Conservation (phyloP, 2,329 filamentous ascomycete species). For the Macrophomina phaseolina region DNA sequence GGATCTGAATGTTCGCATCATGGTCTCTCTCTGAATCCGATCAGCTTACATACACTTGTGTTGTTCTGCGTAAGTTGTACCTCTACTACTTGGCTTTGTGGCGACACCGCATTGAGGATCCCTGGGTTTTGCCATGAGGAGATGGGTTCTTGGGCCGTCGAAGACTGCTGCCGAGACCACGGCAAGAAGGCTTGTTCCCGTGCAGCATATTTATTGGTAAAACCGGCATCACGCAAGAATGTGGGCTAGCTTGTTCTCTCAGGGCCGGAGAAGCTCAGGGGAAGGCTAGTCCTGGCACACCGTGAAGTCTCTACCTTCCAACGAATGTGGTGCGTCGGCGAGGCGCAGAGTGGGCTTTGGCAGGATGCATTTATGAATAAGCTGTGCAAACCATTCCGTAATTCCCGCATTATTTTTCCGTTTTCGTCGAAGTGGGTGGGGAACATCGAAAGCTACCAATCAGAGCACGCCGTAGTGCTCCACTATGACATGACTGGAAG, state of each 20-base stretch:
- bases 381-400: slow-evolving; percentile 3
- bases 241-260: not conserved
- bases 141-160: not conserved
- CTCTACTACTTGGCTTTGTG: too few species aligned
- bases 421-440: not conserved
- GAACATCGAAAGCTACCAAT: not conserved
- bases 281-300: not conserved
- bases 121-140: not conserved
- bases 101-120: not conserved
- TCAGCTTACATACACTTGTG: not conserved
- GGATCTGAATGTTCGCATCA: slow-evolving; percentile 38
- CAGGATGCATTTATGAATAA: not conserved
- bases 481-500: not conserved
- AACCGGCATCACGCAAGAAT: not conserved
- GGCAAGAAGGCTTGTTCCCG: not conserved
- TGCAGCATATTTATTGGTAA: not conserved
- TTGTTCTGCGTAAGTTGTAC: not conserved
- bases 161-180: too few species aligned
- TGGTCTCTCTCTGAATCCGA: not conserved
- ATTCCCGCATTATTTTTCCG: slow-evolving; percentile 13
- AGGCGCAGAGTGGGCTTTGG: not conserved
- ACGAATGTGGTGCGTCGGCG: not conserved
- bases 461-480: not conserved
- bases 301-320: not conserved
- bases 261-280: not conserved